Evolutionary conservation across 805 yeast genomes (phyloP), one percentile per base, ranked within the genome.

Genomic region (Myxozyma mucilagina): DNA sequence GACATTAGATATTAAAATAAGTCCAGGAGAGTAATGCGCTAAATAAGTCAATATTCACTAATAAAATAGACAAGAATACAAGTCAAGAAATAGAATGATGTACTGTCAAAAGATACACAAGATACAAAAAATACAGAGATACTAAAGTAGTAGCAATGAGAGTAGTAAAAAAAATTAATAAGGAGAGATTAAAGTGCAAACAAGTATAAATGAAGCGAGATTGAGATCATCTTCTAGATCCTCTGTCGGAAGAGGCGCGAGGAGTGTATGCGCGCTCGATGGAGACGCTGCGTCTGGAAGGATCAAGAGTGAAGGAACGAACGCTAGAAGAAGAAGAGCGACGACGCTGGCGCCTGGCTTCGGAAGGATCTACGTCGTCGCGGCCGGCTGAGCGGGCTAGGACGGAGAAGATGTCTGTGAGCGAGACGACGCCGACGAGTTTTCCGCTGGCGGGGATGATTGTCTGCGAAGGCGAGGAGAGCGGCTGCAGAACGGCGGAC

Each of bases 311-410:
- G 29, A 63, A 57, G 5, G 65, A 60, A 11, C 65, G 60, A n/a
- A 53, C 65, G 38, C 69, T 65, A 31, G 70, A 61, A 13, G 78
- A 74, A 4, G 85, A 80, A 72, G 90, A 81, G 20, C 70, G 49
- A 70, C 97, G 82, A 73, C 98, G 84, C 74, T 90, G 94, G 71
- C 90, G 87, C 73, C 98, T 84, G 2, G 97, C 97, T 56, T 83
- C 81, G 43, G 81, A 84, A 3, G 99, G 98, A 71, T 93, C 97
- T 29, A 90, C 85, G 39, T 72, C 67, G 1, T 68, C 62, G 69
- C 82, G 82, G 2, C 96, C 97, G 59, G 85, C 81, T 39, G 82
- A 83, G 68, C 85, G 81, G 8, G 97, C 96, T 64, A 93, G 81
- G 47, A 90, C 75, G 16, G 92, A 89, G 53, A 94, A 76, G 38